Percentiles rank a stretch among this genome's conserved stretches.
phyloP scores from a whole-genome alignment of 192 early-diverging fungal species.

The Polychytrium aggregatum region DNA sequence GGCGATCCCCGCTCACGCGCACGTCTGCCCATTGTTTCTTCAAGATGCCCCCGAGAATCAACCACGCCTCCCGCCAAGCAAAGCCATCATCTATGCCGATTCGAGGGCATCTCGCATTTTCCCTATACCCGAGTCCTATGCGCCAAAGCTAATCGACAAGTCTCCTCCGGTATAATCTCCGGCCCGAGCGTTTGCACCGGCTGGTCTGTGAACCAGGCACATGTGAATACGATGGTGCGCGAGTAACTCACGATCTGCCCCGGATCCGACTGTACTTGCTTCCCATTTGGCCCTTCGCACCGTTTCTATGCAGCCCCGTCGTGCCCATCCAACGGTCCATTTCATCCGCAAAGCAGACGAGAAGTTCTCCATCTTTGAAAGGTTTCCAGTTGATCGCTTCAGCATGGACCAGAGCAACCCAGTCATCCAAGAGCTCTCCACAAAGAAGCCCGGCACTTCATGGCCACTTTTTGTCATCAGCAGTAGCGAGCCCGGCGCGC shows the following conservation, averaged over 20 bases:
- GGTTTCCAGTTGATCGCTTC: too few species aligned
- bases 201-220: background rate
- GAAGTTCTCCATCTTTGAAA: too few species aligned
- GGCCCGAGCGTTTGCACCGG: conserved; percentile 29
- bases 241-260: background rate
- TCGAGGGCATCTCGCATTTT: conserved; percentile 25
- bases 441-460: background rate
- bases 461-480: conserved; percentile 35
- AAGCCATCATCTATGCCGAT: conserved; percentile 22
- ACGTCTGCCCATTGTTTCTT: too few species aligned
- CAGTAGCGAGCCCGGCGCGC: conserved; percentile 48
- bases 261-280: conserved; percentile 12
- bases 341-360: too few species aligned
- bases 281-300: background rate
- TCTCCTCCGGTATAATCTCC: too few species aligned
- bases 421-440: too few species aligned
- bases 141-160: too few species aligned
- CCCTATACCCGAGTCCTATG: conserved; percentile 67
- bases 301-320: too few species aligned
- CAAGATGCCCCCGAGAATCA: background rate
- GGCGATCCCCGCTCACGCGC: too few species aligned
- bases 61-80: conserved; percentile 18
- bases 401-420: too few species aligned
- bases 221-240: background rate
- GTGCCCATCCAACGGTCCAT: too few species aligned